Percentiles rank a stretch among this genome's conserved stretches.
phyloP scores from a whole-genome alignment of 306 rosid genomes.

The Cyamopsis tetragonoloba region DNA sequence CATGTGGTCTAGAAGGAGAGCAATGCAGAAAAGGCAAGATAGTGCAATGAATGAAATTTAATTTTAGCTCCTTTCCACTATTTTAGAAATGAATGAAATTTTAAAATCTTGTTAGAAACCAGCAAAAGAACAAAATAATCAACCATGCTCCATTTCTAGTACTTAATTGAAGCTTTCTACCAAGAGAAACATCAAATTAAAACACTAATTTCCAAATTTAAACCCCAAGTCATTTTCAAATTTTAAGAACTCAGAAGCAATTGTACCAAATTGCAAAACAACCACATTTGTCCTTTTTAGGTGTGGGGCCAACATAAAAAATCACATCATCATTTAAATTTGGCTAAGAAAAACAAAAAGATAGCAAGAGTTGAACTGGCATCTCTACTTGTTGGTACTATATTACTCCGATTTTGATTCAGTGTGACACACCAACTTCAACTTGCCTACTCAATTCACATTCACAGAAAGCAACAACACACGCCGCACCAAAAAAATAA shows the following conservation, averaged over 20 bases:
- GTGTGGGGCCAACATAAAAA: slow-evolving; percentile 6
- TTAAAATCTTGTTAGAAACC: background rate
- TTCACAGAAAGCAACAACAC: background rate
- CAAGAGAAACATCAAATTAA: background rate
- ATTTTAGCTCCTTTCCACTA: too few relatives aligned
- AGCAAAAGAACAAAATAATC: background rate
- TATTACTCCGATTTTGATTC: background rate
- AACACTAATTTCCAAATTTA: background rate
- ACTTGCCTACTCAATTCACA: slow-evolving; percentile 16
- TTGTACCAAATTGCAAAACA: background rate
- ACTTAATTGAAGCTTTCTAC: background rate
- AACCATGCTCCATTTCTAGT: background rate
- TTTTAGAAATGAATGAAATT: too few relatives aligned
- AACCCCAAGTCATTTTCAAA: background rate
- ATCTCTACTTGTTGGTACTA: background rate
- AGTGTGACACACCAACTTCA: background rate
- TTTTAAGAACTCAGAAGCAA: too few relatives aligned
- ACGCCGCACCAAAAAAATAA: background rate
- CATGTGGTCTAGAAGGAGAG: too few relatives aligned
- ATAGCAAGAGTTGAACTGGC: background rate
- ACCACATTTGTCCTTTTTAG: background rate
- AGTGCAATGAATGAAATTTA: too few relatives aligned
- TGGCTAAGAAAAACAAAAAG: background rate
- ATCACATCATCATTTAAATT: background rate
- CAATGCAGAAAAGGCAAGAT: too few relatives aligned